Evolutionary conservation across 1,284 basidiomycete genomes (phyloP).

Genomic region (Somion occarium): DNA sequence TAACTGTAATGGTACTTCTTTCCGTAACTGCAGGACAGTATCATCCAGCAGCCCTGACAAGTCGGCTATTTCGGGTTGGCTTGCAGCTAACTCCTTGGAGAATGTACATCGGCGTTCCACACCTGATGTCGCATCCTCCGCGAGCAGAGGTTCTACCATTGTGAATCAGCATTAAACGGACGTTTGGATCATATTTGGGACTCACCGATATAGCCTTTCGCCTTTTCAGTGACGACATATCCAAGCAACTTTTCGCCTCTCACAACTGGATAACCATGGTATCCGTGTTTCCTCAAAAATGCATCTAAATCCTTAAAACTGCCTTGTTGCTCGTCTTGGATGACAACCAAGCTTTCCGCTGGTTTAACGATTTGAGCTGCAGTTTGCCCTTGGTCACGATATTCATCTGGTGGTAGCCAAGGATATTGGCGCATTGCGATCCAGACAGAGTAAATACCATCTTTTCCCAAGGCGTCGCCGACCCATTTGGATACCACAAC

Average conservation of each 20-base stretch:
- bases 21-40: slow-evolving; percentile 56
- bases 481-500: slow-evolving; percentile 77
- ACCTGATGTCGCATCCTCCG: slow-evolving; percentile 27
- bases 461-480: slow-evolving; percentile 64
- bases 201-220: slow-evolving; percentile 47
- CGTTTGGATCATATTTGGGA: slow-evolving; percentile 8
- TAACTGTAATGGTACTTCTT: slow-evolving; percentile 63
- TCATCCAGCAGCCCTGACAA: slow-evolving; percentile 51
- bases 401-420: slow-evolving; percentile 69
- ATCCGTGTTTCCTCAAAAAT: slow-evolving; percentile 41
- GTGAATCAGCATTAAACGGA: not conserved
- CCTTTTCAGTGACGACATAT: slow-evolving; percentile 52
- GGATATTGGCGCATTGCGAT: slow-evolving; percentile 69
- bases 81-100: slow-evolving; percentile 16
- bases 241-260: slow-evolving; percentile 48
- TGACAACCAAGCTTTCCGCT: slow-evolving; percentile 42
- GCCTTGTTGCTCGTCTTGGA: slow-evolving; percentile 40
- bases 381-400: slow-evolving; percentile 59
- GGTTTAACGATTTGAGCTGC: slow-evolving; percentile 62
- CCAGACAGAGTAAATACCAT: slow-evolving; percentile 75
- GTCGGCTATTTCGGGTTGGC: slow-evolving; percentile 33
- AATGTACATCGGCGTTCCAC: slow-evolving; percentile 37
- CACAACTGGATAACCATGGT: slow-evolving; percentile 62
- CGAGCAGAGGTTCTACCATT: slow-evolving; percentile 25
- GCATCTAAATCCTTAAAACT: slow-evolving; percentile 48